These are phyloP conservation scores for Coprinopsis strossmayeri DNA, from an alignment of 768 basidiomycete genomes.

Conservation along the genomic window DNA sequence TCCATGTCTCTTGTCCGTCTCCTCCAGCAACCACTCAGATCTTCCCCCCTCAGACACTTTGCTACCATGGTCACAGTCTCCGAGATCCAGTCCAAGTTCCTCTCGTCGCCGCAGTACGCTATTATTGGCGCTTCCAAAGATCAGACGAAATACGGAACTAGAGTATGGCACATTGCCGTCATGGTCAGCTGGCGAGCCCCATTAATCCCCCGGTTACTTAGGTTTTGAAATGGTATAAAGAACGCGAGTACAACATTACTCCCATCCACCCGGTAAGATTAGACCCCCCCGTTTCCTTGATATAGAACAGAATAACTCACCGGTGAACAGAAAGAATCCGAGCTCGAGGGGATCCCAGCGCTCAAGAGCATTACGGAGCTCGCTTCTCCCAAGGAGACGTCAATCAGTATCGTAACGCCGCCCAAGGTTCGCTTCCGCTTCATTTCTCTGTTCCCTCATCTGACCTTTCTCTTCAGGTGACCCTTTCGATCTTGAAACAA, in stretches of 20 bases:
- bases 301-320: background rate
- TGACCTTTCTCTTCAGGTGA: slow-evolving; percentile 41
- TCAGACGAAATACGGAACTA: slow-evolving; percentile 72
- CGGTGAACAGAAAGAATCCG: slow-evolving; percentile 50
- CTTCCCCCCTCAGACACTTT: slow-evolving; percentile 13
- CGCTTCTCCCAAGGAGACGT: slow-evolving; percentile 54
- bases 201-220: no score
- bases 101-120: slow-evolving; percentile 59
- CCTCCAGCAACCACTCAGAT: background rate
- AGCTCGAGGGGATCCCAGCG: slow-evolving; percentile 61
- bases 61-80: slow-evolving; percentile 20
- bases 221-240: slow-evolving; percentile 77
- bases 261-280: slow-evolving; percentile 68
- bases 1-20: background rate
- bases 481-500: slow-evolving; percentile 57
- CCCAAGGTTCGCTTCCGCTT: slow-evolving; percentile 41
- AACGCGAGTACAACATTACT: slow-evolving; percentile 49
- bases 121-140: slow-evolving; percentile 84
- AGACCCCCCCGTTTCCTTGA: background rate
- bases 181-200: background rate
- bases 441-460: background rate
- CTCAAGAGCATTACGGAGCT: slow-evolving; percentile 52
- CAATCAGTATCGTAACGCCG: slow-evolving; percentile 75
- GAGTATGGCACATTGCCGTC: slow-evolving; percentile 27
- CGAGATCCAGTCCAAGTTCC: slow-evolving; percentile 48